These are phyloP conservation scores for Nicotiana undulata DNA, from an alignment of 257 asterid species.

Conservation along the genomic window DNA sequence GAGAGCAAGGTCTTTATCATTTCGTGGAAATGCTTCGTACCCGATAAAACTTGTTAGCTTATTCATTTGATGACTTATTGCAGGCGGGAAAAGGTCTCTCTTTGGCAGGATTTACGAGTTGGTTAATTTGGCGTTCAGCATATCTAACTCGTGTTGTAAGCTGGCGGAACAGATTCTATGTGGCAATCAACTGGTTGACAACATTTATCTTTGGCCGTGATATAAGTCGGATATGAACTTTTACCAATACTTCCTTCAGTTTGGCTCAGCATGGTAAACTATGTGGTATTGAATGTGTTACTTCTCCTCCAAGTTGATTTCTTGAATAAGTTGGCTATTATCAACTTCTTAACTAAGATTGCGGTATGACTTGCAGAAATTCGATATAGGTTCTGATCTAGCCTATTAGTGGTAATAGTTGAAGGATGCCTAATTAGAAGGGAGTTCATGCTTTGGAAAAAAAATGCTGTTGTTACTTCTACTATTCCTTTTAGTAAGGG, in stretches of 20 bases:
- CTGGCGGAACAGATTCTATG: constrained; percentile 93
- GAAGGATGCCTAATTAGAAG: background rate
- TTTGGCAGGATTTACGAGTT: constrained; percentile 74
- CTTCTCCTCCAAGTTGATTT: constrained; percentile 78
- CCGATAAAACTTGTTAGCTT: background rate
- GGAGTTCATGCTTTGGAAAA: background rate
- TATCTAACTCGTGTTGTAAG: constrained; percentile 91
- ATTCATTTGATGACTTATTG: constrained; percentile 7
- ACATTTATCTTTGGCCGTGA: constrained; percentile 88
- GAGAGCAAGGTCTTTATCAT: constrained; percentile 66
- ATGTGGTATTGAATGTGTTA: constrained; percentile 89
- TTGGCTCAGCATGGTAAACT: constrained; percentile 28
- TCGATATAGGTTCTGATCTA: background rate
- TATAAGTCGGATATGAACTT: constrained; percentile 57
- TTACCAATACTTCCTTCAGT: constrained; percentile 62
- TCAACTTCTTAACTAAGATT: constrained; percentile 70
- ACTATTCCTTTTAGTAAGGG: background rate
- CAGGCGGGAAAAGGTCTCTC: constrained; percentile 84
- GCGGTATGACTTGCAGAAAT: constrained; percentile 59
- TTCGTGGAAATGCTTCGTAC: background rate
- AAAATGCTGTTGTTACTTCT: background rate
- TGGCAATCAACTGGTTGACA: constrained; percentile 76
- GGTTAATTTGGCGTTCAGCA: constrained; percentile 93
- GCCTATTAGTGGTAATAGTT: background rate
- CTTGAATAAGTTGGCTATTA: constrained; percentile 75